Conservation (phyloP, 2,329 filamentous ascomycete species). For the Aspergillus tamarii region DNA sequence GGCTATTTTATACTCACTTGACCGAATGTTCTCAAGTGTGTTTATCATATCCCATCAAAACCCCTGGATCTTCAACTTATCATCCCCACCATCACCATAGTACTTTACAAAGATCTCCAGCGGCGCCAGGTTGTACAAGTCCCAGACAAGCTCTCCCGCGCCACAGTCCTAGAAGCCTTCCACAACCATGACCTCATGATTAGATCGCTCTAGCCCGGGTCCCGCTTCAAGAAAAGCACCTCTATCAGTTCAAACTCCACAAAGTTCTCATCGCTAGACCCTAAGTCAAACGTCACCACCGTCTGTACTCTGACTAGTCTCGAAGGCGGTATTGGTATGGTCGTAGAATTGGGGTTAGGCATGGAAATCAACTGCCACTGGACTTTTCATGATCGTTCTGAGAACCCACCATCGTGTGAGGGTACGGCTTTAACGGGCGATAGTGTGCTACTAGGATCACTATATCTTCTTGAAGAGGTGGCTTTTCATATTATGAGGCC, state of each 20-base stretch:
- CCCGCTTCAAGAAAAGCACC: not conserved
- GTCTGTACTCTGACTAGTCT: not conserved
- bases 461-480: too few species aligned
- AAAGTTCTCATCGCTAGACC: not conserved
- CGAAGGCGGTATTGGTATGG: not conserved
- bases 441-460: too few species aligned
- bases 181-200: slow-evolving; percentile 1
- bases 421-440: too few species aligned
- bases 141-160: not conserved
- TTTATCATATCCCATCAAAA: not conserved
- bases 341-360: not conserved
- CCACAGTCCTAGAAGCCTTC: not conserved
- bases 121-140: not conserved
- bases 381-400: not conserved
- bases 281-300: not conserved
- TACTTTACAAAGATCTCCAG: slow-evolving; percentile 4
- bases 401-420: too few species aligned
- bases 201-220: not conserved
- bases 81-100: not conserved
- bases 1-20: not conserved
- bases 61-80: too few species aligned
- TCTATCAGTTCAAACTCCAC: not conserved
- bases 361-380: not conserved
- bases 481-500: too few species aligned
- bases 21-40: not conserved